A percentile compares a stretch with the other conserved stretches of the same genome.
These are phyloP conservation scores for Fraxinus latifolia DNA, from an alignment of 305 asterid genomes.

Conservation along the genomic window DNA sequence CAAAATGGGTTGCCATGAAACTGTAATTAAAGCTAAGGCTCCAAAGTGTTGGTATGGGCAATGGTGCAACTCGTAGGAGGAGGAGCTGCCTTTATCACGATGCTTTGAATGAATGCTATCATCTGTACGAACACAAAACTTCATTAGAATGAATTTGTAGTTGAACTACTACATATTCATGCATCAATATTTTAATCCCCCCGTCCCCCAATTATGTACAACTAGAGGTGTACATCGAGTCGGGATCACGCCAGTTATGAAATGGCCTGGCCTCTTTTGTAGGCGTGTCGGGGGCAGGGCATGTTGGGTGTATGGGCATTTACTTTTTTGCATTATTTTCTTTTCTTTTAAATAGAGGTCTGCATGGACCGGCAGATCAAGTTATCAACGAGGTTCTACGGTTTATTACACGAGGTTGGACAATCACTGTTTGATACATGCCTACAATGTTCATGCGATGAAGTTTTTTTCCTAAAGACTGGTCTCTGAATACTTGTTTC, in stretches of 20 bases:
- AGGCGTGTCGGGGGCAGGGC: too few relatives aligned
- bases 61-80: constrained; percentile 18
- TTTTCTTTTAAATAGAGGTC: background rate
- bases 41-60: constrained; percentile 20
- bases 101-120: constrained; percentile 69
- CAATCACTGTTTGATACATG: background rate
- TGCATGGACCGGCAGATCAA: background rate
- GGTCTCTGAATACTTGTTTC: background rate
- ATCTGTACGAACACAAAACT: constrained; percentile 37
- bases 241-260: background rate
- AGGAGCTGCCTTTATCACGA: constrained; percentile 42
- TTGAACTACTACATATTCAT: background rate
- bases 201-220: background rate
- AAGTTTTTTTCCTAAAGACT: background rate
- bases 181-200: background rate
- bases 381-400: background rate
- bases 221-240: background rate
- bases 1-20: background rate
- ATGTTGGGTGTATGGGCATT: background rate
- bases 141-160: background rate
- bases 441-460: background rate
- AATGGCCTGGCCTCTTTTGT: background rate
- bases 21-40: constrained; percentile 31
- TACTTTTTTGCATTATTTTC: background rate
- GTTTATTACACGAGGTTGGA: background rate